Base-by-base conservation (phyloP, 257 asterid genomes). In the Parsonsia alboflavescens region DNA sequence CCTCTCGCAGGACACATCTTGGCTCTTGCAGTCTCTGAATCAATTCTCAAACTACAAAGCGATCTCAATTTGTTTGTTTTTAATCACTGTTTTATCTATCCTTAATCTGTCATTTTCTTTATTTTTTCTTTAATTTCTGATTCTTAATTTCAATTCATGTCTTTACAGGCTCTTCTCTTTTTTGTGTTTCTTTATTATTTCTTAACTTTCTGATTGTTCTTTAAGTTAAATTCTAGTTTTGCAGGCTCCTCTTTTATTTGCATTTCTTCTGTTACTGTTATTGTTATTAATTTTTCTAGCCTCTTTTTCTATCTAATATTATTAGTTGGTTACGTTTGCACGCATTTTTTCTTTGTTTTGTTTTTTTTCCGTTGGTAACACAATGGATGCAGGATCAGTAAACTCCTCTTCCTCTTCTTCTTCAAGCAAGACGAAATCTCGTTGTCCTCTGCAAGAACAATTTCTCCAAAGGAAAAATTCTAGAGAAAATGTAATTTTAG, bases 401-500 rank as follows among this genome's bases (percentile, higher is more conserved):
- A 73, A 80, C 76, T 72, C 78, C 17, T 48, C 74, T 11, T 87
- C 88, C 4, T 81, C 96, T 44, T 85, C 87, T 16, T 86, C 89
- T 12, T 77, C 91, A 22, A 86, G 53, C 84, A 86, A 86, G 85
- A 62, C 84, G 30, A 88, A 68, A 71, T 84, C 91, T n/a, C 84
- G 96, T 53, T 78, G 46, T 77, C 98, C 97, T 44, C 96, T 91
- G n/a, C 94, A 88, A 80, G 96, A 93, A 70, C 93, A 85, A 75
- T 68, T 73, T 79, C 85, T 87, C 54, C 95, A 85, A 17, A 82
- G 88, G 72, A 89, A 81, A 81, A 83, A 64, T 73, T 91, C 96
- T 2, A 78, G 88, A 70, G 97, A 93, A 61, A 90, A 91, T 54
- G 98, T 93, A 88, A 42, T 87, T 24, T 2, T 22, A 0, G 22